Evolutionary conservation across 2,329 filamentous ascomycete species (phyloP), one percentile per base, ranked within the genome.

Genomic region (Xylaria sp.): DNA sequence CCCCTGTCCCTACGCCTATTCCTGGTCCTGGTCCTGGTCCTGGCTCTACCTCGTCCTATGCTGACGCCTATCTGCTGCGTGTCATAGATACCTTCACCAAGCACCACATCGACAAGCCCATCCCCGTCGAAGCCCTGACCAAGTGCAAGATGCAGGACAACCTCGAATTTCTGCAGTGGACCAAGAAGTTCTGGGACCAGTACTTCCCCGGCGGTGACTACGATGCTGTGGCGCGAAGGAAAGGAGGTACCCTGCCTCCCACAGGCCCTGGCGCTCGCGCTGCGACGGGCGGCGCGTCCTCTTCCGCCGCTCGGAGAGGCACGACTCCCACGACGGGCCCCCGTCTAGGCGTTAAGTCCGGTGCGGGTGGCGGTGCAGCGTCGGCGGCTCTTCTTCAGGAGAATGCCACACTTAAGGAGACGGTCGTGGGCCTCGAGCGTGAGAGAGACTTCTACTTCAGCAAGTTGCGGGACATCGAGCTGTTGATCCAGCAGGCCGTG

Each of bases 141-240:
- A 99, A 98, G 83, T 99, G 96, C 87, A 98, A 97, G 87, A 99
- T 99, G 95, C 96, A 99, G 87, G 96, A 99, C 83, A 99, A 99
- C 85, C 92, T 99, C 76, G 96, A 98, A 80, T 99, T 99, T 81
- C 87, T 99, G 70, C 96, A 99, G 84, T 99, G 94, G 92, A 91
- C 91, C 69, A 99, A 99, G 88, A 87, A 88, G 76, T 98, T 94
- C 85, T 99, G 96, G 96, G 96, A 99, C 79, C 93, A 98, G 80
- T 94, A 98, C 86, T 99, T 93, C 83, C 96, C 96, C 8, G 96
- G 96, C 69, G 94, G 96, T 77, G 96, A 98, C 73, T 99, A 99
- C 85, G 96, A 99, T 80, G 94, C 96, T 12, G 88, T 97, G 32
- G 86, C 87, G 65, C 90, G 96, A 78, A 89, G 96, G 81, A 97